Evolutionary conservation across 2,329 filamentous ascomycete genomes (phyloP).

Genomic region (Fusarium proliferatum): DNA sequence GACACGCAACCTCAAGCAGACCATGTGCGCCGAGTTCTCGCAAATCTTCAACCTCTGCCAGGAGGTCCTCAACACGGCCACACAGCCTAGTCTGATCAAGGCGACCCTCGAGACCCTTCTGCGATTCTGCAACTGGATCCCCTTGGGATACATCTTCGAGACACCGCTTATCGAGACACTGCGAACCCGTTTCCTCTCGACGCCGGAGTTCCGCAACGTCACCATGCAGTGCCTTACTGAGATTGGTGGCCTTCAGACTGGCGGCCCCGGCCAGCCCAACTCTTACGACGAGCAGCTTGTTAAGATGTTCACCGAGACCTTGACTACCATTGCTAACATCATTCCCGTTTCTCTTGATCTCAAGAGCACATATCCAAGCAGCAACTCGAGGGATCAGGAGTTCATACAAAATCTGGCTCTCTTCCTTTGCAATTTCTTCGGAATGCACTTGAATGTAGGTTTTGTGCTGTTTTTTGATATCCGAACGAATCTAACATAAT

Average conservation of each 20-base stretch:
- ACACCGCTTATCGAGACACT: constrained; percentile 95
- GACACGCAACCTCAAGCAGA: constrained; percentile 95
- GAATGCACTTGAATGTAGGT: constrained; percentile 84
- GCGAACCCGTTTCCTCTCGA: constrained; percentile 89
- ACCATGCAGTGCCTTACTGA: constrained; percentile 97
- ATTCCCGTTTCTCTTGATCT: constrained; percentile 92
- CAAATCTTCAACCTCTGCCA: constrained; percentile 98
- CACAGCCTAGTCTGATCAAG: constrained; percentile 88
- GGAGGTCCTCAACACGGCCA: constrained; percentile 91
- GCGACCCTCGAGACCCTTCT: constrained; percentile 96
- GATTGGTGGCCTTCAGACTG: constrained; percentile 92
- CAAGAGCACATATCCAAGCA: constrained; percentile 89
- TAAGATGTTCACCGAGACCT: constrained; percentile 97
- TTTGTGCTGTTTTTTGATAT: background rate
- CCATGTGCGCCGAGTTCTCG: constrained; percentile 98
- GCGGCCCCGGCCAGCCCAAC: constrained; percentile 71
- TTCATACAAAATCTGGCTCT: constrained; percentile 97
- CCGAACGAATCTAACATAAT: constrained; percentile 27
- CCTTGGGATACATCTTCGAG: constrained; percentile 98
- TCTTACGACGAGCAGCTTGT: constrained; percentile 96
- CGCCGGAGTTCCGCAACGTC: constrained; percentile 95
- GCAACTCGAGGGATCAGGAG: constrained; percentile 93
- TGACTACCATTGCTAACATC: constrained; percentile 92
- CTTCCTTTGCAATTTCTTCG: constrained; percentile 97
- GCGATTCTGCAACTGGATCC: constrained; percentile 99